Evolutionary conservation across 305 asterid genomes (phyloP), one percentile per base, ranked within the genome.

Genomic region (Fraxinus ornus): DNA sequence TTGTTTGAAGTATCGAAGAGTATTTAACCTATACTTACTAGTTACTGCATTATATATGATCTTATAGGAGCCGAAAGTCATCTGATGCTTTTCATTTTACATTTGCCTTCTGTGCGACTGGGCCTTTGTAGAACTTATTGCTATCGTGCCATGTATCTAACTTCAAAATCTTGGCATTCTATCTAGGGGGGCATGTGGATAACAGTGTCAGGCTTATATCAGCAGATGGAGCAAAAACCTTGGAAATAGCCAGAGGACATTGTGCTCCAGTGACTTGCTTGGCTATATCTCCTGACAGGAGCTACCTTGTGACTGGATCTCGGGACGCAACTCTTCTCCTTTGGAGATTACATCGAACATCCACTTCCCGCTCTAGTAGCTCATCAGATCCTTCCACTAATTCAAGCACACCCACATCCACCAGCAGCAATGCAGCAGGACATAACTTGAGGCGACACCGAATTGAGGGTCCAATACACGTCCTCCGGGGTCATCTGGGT

Each of bases 201-300:
- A 93, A 91, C 90, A 93, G 97, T 52, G 87, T 92, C 79, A 92
- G 98, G 89, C 92, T 94, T 82, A 88, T 97, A 86, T 97, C 98
- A 68, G 91, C 94, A 76, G 98, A 97, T 82, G 97, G 97, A 80
- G 99, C 99, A 79, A 94, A 89, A 90, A 94, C 99, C 72, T 85
- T 93, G 88, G 99, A 96, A 90, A 86, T 96, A 83, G 99, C 98
- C 71, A 88, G 94, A 86, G 98, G 97, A 78, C 99, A 97, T 89
- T 93, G 95, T 86, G 97, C 97, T 86, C 98, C 99, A 17, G 97
- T 97, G 78, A 94, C 98, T 35, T 97, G 97, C 87, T 81, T 97
- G 83, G 84, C 97, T 86, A 74, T 90, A 81, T 94, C 98, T 84
- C 90, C 97, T 64, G 97, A 91, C 86, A 91, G 95, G 92, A 92